These are phyloP conservation scores for Teunomyces kruisii DNA, from an alignment of 805 yeast genomes.

Conservation along the genomic window DNA sequence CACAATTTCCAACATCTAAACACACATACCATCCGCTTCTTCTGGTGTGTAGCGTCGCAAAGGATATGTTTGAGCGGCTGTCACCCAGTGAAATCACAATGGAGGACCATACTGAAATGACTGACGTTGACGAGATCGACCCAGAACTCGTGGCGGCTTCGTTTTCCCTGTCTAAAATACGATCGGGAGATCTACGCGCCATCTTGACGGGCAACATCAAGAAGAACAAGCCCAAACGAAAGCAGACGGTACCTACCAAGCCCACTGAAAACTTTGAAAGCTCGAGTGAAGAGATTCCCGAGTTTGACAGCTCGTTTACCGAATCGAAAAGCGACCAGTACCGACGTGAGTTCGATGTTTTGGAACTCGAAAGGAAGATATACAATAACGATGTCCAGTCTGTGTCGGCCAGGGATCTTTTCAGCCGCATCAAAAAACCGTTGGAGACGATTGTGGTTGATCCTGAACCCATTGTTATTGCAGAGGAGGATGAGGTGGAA, in stretches of 20 bases:
- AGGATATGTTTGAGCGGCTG: not conserved
- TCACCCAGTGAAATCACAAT: not conserved
- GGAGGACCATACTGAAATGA: slow-evolving; percentile 6
- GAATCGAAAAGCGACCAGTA: slow-evolving; percentile 12
- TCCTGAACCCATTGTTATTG: slow-evolving; percentile 2
- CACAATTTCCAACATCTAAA: too few relatives aligned
- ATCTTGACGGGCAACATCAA: slow-evolving; percentile 4
- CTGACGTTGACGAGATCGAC: slow-evolving; percentile 8
- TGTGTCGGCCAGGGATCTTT: slow-evolving; percentile 20
- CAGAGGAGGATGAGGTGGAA: slow-evolving; percentile 5
- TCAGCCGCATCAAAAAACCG: slow-evolving; percentile 10
- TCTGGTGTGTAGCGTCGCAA: not conserved
- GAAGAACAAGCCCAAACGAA: slow-evolving; percentile 6
- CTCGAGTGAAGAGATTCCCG: slow-evolving; percentile 8
- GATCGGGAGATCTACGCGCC: slow-evolving; percentile 1
- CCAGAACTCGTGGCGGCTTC: slow-evolving; percentile 1
- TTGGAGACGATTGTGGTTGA: slow-evolving; percentile 4
- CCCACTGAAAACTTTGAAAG: slow-evolving; percentile 3
- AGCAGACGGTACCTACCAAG: not conserved
- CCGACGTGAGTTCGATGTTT: slow-evolving; percentile 16
- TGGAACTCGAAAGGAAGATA: slow-evolving; percentile 23
- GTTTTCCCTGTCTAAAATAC: not conserved
- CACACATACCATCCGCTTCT: too few relatives aligned
- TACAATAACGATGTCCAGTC: slow-evolving; percentile 15
- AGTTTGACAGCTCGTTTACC: slow-evolving; percentile 12